Percentiles rank a stretch among this genome's conserved stretches.
Conservation (phyloP, 768 basidiomycete genomes). For the Leccinum arenicola region DNA sequence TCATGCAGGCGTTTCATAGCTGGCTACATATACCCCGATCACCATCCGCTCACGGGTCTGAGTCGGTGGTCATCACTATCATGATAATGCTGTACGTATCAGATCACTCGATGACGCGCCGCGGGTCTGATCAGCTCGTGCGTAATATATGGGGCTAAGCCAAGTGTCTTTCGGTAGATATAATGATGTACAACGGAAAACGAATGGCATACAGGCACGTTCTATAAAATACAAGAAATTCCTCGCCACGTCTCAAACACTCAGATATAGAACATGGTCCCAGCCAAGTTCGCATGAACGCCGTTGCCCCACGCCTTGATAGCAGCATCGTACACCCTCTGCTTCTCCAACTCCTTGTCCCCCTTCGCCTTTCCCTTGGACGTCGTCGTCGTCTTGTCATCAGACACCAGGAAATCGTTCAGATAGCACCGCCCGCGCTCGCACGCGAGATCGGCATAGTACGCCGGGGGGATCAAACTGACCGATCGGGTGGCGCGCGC, state of each 20-base stretch:
- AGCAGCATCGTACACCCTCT: slow-evolving; percentile 21
- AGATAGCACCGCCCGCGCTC: slow-evolving; percentile 77
- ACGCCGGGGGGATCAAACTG: slow-evolving; percentile 75
- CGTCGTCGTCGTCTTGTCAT: slow-evolving; percentile 45
- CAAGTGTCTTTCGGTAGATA: background rate
- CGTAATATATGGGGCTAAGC: no score
- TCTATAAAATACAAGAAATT: background rate
- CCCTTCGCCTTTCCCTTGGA: slow-evolving; percentile 32
- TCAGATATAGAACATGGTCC: slow-evolving; percentile 77
- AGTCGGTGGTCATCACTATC: background rate
- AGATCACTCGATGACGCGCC: background rate
- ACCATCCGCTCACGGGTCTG: background rate
- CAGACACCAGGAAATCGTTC: slow-evolving; percentile 62
- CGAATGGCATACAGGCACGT: no score
- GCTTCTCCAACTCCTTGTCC: slow-evolving; percentile 30
- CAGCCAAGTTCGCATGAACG: slow-evolving; percentile 53
- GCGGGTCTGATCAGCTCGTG: background rate
- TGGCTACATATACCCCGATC: background rate
- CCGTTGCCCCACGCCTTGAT: slow-evolving; percentile 49
- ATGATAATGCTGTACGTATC: background rate
- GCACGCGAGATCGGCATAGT: slow-evolving; percentile 81
- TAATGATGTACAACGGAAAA: background rate
- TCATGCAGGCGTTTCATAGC: background rate
- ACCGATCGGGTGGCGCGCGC: slow-evolving; percentile 84
- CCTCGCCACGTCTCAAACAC: background rate